Conservation (phyloP, 495 filamentous ascomycete genomes). For the Penicillium nucicola region DNA sequence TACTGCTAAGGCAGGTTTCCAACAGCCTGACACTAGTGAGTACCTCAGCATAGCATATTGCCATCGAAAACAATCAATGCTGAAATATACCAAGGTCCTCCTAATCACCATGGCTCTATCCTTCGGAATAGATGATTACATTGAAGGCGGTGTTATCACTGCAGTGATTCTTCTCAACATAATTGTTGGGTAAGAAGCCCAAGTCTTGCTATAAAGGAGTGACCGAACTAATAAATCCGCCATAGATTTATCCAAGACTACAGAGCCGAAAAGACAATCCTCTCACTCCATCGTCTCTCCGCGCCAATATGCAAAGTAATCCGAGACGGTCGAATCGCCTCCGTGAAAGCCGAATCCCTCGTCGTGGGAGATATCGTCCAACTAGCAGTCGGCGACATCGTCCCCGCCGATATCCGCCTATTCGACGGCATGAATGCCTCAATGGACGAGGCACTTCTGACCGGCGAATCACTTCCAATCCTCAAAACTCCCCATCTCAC, state of each 20-base stretch:
- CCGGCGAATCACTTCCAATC: conserved; percentile 62
- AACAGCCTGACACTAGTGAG: conserved; percentile 62
- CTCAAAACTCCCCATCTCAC: conserved; percentile 67
- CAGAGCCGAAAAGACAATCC: conserved; percentile 81
- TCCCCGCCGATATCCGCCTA: conserved; percentile 68
- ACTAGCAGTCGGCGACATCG: conserved; percentile 65
- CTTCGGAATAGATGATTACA: conserved; percentile 74
- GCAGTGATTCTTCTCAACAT: conserved; percentile 82
- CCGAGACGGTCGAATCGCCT: conserved; percentile 62
- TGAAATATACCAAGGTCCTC: conserved; percentile 54
- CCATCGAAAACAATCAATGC: neutral
- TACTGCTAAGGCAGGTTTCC: conserved; percentile 58
- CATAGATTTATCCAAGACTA: conserved; percentile 73
- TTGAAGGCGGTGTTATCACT: conserved; percentile 80
- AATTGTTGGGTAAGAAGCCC: conserved; percentile 52
- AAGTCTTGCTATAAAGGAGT: neutral
- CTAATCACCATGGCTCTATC: conserved; percentile 81
- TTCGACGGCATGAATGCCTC: conserved; percentile 77
- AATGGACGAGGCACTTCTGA: conserved; percentile 55
- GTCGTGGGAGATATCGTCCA: conserved; percentile 81
- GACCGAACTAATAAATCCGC: neutral
- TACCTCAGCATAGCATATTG: neutral
- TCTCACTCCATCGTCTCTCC: conserved; percentile 71
- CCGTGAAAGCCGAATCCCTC: conserved; percentile 67
- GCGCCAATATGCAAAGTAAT: conserved; percentile 76